Base-by-base conservation (phyloP, 176 grass and related monocot genomes). In the Chrysopogon serrulatus region DNA sequence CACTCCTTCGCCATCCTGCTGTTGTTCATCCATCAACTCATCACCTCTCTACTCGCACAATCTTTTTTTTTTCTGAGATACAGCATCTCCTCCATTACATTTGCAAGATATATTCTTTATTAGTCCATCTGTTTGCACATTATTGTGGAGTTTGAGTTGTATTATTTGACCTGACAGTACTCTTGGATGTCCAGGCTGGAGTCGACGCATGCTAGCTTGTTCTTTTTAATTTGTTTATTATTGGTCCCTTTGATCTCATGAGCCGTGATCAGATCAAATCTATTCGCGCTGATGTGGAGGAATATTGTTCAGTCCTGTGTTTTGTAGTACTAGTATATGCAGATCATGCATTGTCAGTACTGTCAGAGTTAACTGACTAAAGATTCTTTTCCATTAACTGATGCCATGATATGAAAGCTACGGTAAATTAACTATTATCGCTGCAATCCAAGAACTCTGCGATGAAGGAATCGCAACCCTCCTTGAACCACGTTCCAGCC, bases 161-260 rank as follows among this genome's bases (percentile, higher is more conserved):
- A 81, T 85, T 79, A 69, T 87, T 86, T 90, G 74, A 86, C 74
- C 79, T 79, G 47, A 78, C 67, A 42, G 79, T 54, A 47, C 70
- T 45, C 15, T 27, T 78, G 37, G 66, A 67, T 79, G 74, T 16
- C 60, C 80, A 83, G 68, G 84, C 79, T 87, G 84, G 79, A 87
- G 66, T 15, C 62, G 59, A 83, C 71, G 63, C 45, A 16, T 23
- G n/a, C n/a, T n/a, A 54, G 39, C 10, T 59, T 75, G 37, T 23
- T 24, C n/a, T 62, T 39, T n/a, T 14, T 19, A 44, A 19, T 68
- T 79, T 21, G 7, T 82, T 30, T 68, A 44, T 82, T 70, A 54
- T n/a, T 34, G 30, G 44, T 13, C 28, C 6, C 2, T 40, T 70
- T 68, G 62, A 60, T 82, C 18, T 51, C 39, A 69, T 63, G 51